Percentiles rank a stretch among this genome's conserved stretches.
Evolutionary conservation across 306 rosid genomes (phyloP).

Genomic region (Castanea mollissima): DNA sequence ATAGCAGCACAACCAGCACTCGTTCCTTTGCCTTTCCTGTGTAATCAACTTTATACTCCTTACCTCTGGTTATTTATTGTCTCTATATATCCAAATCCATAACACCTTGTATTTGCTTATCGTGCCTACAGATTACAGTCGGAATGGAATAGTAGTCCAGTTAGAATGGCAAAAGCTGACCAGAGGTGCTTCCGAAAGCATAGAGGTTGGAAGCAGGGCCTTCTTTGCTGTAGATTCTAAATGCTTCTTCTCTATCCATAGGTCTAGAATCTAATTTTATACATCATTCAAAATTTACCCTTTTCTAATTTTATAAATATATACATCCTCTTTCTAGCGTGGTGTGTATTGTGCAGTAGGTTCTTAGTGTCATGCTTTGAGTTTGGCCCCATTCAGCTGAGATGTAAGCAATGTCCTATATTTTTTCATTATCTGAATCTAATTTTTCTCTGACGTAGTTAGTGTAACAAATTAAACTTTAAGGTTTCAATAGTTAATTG

Average conservation of each 20-base stretch:
- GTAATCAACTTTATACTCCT: conserved; percentile 34
- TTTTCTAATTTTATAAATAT: conserved; percentile 21
- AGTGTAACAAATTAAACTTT: too few relatives aligned
- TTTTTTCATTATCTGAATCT: not conserved
- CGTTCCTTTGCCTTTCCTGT: conserved; percentile 94
- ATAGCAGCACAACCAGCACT: conserved; percentile 94
- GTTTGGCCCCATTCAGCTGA: not conserved
- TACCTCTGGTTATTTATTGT: not conserved
- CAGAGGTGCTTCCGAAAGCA: conserved; percentile 46
- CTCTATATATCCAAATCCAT: not conserved
- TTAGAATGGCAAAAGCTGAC: conserved; percentile 81
- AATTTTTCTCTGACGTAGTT: not conserved
- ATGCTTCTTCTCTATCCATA: conserved; percentile 25
- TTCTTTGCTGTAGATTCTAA: conserved; percentile 95
- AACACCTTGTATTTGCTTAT: conserved; percentile 7
- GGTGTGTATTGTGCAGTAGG: conserved; percentile 42
- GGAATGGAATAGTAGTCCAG: conserved; percentile 90
- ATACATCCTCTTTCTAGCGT: conserved; percentile 17
- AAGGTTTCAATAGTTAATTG: too few relatives aligned
- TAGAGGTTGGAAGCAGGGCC: conserved; percentile 56
- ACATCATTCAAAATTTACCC: conserved; percentile 6
- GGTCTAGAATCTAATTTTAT: conserved; percentile 36
- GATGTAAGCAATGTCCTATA: conserved; percentile 9
- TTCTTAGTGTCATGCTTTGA: conserved; percentile 27
- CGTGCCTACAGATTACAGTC: conserved; percentile 61